Base-by-base conservation (phyloP, 345 rosid species). In the Garcia nutans region DNA sequence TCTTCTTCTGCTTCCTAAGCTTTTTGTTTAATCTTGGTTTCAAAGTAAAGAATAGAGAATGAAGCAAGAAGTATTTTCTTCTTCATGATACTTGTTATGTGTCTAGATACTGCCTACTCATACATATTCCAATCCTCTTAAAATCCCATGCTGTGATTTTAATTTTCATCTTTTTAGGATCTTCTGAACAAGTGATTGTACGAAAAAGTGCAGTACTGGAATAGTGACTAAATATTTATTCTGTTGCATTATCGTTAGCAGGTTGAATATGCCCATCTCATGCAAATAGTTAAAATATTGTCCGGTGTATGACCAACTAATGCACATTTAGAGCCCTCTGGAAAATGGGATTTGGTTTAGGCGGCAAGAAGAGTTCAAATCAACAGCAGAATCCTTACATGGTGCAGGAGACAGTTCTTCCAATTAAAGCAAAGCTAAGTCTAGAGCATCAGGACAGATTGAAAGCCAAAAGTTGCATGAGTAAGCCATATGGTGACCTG, bases 331-430 rank as follows among this genome's bases (percentile, higher is more conserved):
- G 76, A 62, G 66, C 22, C 63, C 70, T 50, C 57, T 47, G 16
- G 77, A 72, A 73, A 70, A 85, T 74, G 89, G 84, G 69, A 79
- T 74, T 76, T 61, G 72, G 79, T 84, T 63, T 19, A 44, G 86
- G 81, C 73, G 68, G 76, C 26, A 84, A 82, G 78, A 85, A 66
- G 76, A 76, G 82, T 66, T 81, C 85, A 41, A 83, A 77, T 59
- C 81, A 72, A 65, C 84, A 68, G 67, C 76, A 75, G 22, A 70
- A 70, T 67, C 81, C 84, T 47, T 86, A 71, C 77, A 68, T 66
- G 41, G 81, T 70, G 77, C 86, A 84, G 80, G 90, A 89, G 75
- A 78, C 80, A 68, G 63, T 33, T 57, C 74, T 41, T 2, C 72
- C 74, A 10, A 68, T 64, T 42, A 82, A 75, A 24, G 86, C 77